phyloP scores from a whole-genome alignment of 2,329 filamentous ascomycete species.

The Phialocephala sp. region DNA sequence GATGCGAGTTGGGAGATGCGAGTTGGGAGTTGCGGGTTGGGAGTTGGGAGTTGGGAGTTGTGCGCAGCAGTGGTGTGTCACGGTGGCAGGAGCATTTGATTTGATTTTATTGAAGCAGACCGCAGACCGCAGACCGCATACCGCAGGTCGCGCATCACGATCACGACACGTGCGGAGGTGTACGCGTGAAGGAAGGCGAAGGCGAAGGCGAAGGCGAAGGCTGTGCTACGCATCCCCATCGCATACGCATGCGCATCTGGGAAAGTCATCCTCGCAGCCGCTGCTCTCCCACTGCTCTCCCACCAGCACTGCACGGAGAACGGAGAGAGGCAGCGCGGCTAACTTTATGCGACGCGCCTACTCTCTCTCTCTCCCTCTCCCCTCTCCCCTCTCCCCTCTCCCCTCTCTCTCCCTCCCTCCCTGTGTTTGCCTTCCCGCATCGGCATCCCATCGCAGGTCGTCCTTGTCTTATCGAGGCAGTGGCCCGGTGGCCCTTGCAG shows the following conservation, averaged over 20 bases:
- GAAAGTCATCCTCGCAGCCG: conserved; percentile 2
- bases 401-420: not conserved
- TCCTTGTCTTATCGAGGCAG: conserved; percentile 34
- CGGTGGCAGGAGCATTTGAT: not conserved
- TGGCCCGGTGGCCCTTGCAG: conserved; percentile 32
- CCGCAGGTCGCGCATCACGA: not conserved
- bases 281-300: not conserved
- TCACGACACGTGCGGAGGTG: too few relatives aligned
- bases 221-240: too few relatives aligned
- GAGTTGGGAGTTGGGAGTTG: too few relatives aligned
- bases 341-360: conserved; percentile 26
- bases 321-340: conserved; percentile 15
- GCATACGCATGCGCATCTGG: too few relatives aligned
- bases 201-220: too few relatives aligned
- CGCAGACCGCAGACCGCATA: not conserved
- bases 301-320: too few relatives aligned
- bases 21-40: too few relatives aligned
- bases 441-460: not conserved
- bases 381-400: conserved; percentile 3
- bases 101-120: not conserved
- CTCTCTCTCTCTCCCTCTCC: conserved; percentile 7
- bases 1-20: not conserved
- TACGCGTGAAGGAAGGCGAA: too few relatives aligned
- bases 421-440: conserved; percentile 1
- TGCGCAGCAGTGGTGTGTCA: not conserved